A percentile compares a stretch with the other conserved stretches of the same genome.
Evolutionary conservation across 2,329 filamentous ascomycete genomes (phyloP).

Genomic region (Amauroascus verrucosus): DNA sequence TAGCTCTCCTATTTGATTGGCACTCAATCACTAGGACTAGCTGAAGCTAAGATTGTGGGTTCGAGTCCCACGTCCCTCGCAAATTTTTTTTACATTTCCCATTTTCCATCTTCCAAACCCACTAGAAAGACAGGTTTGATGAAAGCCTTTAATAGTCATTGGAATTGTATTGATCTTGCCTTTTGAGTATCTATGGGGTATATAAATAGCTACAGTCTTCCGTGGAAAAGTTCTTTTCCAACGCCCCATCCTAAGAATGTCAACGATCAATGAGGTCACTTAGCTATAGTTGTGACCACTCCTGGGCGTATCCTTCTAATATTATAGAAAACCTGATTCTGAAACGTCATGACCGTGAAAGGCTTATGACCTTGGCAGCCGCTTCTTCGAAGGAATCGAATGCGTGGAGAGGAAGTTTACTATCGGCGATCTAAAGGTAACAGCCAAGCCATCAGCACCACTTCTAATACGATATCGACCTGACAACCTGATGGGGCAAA

Average conservation of each 20-base stretch:
- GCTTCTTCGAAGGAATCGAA: slow-evolving; percentile 69
- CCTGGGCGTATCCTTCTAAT: too few relatives aligned
- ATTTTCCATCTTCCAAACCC: background rate
- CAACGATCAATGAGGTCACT: too few relatives aligned
- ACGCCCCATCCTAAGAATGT: too few relatives aligned
- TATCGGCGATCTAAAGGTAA: slow-evolving; percentile 48
- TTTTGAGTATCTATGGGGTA: too few relatives aligned
- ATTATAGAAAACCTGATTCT: background rate
- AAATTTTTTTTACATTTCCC: slow-evolving; percentile 4
- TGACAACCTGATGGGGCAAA: background rate
- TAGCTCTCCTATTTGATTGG: slow-evolving; percentile 18
- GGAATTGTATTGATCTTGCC: too few relatives aligned
- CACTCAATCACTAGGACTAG: slow-evolving; percentile 4
- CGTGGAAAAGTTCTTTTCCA: too few relatives aligned
- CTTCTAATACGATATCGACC: background rate
- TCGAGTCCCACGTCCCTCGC: slow-evolving; percentile 19
- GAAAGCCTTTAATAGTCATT: too few relatives aligned
- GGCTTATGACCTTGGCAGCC: slow-evolving; percentile 53
- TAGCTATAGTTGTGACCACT: too few relatives aligned
- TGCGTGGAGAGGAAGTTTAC: slow-evolving; percentile 56
- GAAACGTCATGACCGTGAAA: slow-evolving; percentile 31
- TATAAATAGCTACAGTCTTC: too few relatives aligned
- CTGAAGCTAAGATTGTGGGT: slow-evolving; percentile 19
- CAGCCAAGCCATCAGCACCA: slow-evolving; percentile 1
- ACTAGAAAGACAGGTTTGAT: background rate